These are phyloP conservation scores for Mitosporidium daphniae DNA, from an alignment of 371 early-diverging fungal species.

Conservation along the genomic window DNA sequence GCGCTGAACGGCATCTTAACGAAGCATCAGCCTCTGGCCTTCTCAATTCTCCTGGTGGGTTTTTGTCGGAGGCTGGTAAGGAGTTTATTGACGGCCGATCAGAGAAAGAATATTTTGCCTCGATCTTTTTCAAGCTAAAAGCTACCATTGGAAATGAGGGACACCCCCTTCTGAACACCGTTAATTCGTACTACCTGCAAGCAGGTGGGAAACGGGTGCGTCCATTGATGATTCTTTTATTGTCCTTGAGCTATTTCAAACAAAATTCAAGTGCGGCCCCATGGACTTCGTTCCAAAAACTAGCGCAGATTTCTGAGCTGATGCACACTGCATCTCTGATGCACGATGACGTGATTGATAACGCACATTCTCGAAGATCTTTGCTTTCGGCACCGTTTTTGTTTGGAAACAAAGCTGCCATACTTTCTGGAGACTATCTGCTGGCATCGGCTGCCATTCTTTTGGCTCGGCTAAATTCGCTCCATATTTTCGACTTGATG, in stretches of 20 bases:
- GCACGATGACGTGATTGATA: constrained; percentile 73
- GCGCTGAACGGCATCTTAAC: too few species aligned
- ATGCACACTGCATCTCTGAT: constrained; percentile 70
- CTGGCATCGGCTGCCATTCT: constrained; percentile 59
- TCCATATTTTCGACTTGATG: constrained; percentile 56
- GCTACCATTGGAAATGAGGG: too few species aligned
- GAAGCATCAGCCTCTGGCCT: too few species aligned
- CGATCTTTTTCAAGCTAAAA: too few species aligned
- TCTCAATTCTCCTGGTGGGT: too few species aligned
- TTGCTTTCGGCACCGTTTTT: constrained; percentile 30
- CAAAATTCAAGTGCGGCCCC: constrained; percentile 33
- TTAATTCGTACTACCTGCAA: constrained; percentile 48
- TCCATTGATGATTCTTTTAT: constrained; percentile 46
- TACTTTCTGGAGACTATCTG: constrained; percentile 65
- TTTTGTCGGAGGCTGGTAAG: too few species aligned
- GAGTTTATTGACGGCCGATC: too few species aligned
- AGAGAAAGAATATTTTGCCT: too few species aligned
- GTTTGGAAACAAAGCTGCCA: constrained; percentile 81
- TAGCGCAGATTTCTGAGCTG: constrained; percentile 78
- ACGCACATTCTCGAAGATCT: constrained; percentile 20
- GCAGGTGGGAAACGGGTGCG: constrained; percentile 58
- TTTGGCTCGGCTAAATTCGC: constrained; percentile 36
- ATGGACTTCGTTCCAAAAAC: constrained; percentile 5
- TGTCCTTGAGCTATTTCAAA: too few species aligned
- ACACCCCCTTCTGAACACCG: constrained; percentile 43